Evolutionary conservation across 129 eudicot species (phyloP), one percentile per base, ranked within the genome.

Genomic region (Logfia minima): DNA sequence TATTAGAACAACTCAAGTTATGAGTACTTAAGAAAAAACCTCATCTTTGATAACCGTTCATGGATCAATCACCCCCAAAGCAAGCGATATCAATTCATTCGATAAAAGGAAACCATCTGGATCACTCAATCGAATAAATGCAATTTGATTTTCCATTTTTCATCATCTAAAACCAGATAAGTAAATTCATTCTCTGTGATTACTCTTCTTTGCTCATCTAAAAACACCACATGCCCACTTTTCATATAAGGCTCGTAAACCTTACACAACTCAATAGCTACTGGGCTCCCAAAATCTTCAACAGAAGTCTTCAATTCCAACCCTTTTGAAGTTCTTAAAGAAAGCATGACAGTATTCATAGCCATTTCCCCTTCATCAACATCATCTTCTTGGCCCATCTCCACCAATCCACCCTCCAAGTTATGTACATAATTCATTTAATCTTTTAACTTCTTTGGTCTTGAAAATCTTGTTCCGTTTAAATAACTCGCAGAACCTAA

Each of bases 61-160:
- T 43, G 92, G 89, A 70, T 86, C 81, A 73, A 90, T 81, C 76
- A 78, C 93, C 59, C 83, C 88, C 72, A 93, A 90, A 34, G 93
- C 98, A 77, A 89, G 91, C 19, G 98, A 87, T 84, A 93, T 93
- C 80, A 93, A 70, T 68, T 93, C 97, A 53, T 89, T 93, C 2
- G 97, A 93, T 51, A 93, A 85, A 58, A 93, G 77, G 73, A 93
- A 90, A 74, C 98, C 98, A 63, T 94, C 96, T 6, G 98, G 98
- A 75, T 94, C 98, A 82, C 96, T 90, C 13, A 93, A 87, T 73
- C 98, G 85, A 35, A 93, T 77, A 79, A 83, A 93, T 0, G 83
- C 90, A 55, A 87, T 51, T 74, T 62, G 71, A 59, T 87, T 82
- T 70, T 81, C 79, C 66, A 85, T 14, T 43, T 61, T 6, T 75